Percentiles rank a stretch among this genome's conserved stretches.
phyloP scores from a whole-genome alignment of 371 early-diverging fungal species.

The Vavraia culicis region DNA sequence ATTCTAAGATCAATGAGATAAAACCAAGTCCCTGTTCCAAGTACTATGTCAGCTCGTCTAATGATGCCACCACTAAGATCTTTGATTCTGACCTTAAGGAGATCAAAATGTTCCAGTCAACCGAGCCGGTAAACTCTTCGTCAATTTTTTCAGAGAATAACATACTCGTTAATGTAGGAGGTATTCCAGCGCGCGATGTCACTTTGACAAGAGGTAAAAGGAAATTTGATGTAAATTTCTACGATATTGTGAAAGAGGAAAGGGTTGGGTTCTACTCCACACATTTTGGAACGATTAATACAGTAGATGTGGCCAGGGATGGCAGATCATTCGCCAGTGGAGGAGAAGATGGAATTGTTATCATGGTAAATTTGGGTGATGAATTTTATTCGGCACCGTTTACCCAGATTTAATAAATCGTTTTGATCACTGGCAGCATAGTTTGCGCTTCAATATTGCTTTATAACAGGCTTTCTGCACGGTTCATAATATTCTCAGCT shows the following conservation, averaged over 20 bases:
- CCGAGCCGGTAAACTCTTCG: slow-evolving; percentile 83
- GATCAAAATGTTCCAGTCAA: slow-evolving; percentile 63
- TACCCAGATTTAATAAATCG: slow-evolving; percentile 1
- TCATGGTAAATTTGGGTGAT: slow-evolving; percentile 45
- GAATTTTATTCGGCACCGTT: slow-evolving; percentile 16
- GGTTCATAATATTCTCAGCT: too few species aligned
- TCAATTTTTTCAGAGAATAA: slow-evolving; percentile 55
- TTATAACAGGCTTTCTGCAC: too few species aligned
- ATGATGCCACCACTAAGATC: slow-evolving; percentile 74
- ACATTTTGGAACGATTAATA: slow-evolving; percentile 97
- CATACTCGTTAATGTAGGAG: slow-evolving; percentile 48
- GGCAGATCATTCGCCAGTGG: slow-evolving; percentile 76
- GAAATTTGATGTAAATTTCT: slow-evolving; percentile 92
- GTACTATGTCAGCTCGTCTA: slow-evolving; percentile 80
- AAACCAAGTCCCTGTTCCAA: slow-evolving; percentile 69
- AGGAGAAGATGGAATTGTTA: slow-evolving; percentile 82
- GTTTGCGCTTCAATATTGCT: too few species aligned
- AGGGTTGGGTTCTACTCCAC: slow-evolving; percentile 87
- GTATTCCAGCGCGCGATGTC: slow-evolving; percentile 69
- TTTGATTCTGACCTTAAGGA: slow-evolving; percentile 53
- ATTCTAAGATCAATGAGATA: slow-evolving; percentile 60
- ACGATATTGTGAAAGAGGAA: slow-evolving; percentile 76
- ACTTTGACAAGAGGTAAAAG: slow-evolving; percentile 73
- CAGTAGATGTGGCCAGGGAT: slow-evolving; percentile 76
- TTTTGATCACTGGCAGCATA: too few species aligned